Evolutionary conservation across 192 early-diverging fungal species (phyloP).

Genomic region (Podila verticillata): DNA sequence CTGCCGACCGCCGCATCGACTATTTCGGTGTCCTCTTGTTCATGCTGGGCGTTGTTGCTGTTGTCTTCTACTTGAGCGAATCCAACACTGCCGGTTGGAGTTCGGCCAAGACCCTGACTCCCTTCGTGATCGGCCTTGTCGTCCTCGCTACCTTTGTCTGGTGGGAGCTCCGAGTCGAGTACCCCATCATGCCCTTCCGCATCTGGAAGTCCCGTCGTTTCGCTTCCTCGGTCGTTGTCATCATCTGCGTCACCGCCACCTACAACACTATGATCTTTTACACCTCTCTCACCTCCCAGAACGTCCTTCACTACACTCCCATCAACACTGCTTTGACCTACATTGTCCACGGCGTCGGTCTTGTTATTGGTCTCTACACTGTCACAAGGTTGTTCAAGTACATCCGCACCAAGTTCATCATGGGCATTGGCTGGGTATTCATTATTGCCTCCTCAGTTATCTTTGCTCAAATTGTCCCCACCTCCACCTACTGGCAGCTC

Average conservation of each 20-base stretch:
- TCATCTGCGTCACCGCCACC: conserved; percentile 28
- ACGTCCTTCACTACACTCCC: conserved; percentile 45
- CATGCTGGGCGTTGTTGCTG: conserved; percentile 38
- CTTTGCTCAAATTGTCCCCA: conserved; percentile 30
- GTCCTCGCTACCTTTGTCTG: conserved; percentile 48
- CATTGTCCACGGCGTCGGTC: conserved; percentile 56
- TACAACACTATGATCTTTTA: conserved; percentile 56
- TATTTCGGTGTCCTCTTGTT: conserved; percentile 18
- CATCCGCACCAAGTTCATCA: conserved; percentile 39
- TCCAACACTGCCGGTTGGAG: conserved; percentile 37
- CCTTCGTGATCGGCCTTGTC: conserved; percentile 43
- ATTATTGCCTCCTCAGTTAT: conserved; percentile 16
- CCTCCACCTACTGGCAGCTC: conserved; percentile 29
- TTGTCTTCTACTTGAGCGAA: conserved; percentile 47
- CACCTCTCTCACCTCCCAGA: conserved; percentile 57
- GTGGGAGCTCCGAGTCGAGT: conserved; percentile 36
- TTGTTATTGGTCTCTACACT: conserved; percentile 36
- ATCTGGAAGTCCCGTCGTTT: conserved; percentile 54
- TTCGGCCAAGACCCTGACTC: conserved; percentile 29
- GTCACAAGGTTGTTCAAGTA: conserved; percentile 26
- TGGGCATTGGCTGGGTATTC: conserved; percentile 32
- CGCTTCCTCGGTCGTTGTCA: conserved; percentile 35
- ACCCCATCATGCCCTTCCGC: conserved; percentile 55
- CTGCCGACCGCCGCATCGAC: conserved; percentile 32
- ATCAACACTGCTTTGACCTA: conserved; percentile 55